Conservation (phyloP, 2,329 filamentous ascomycete genomes). For the Fusarium robinianum region DNA sequence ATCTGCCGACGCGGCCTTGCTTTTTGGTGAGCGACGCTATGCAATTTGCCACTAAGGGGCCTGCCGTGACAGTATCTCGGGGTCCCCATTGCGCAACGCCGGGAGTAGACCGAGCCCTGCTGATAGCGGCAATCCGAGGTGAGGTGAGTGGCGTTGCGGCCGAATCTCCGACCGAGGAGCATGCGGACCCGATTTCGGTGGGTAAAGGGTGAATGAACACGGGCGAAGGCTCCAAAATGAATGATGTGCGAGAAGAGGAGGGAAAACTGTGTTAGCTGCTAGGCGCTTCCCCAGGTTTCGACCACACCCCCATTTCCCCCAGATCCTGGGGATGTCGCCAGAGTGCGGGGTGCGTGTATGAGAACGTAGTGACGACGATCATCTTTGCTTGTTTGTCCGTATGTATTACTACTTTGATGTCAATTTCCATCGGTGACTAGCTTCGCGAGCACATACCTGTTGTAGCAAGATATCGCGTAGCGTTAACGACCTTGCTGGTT, state of each 20-base stretch:
- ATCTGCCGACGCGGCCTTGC: constrained; percentile 24
- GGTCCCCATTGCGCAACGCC: constrained; percentile 8
- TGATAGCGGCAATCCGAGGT: constrained; percentile 17
- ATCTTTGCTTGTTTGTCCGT: constrained; percentile 21
- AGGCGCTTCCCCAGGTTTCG: constrained; percentile 23
- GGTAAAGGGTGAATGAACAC: not conserved
- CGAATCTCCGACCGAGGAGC: constrained; percentile 7
- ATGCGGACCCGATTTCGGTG: constrained; percentile 26
- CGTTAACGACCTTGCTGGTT: too few species aligned
- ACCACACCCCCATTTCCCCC: constrained; percentile 25
- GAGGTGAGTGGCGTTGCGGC: constrained; percentile 7
- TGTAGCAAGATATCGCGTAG: too few species aligned
- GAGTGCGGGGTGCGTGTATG: constrained; percentile 18
- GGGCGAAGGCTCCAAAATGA: constrained; percentile 1
- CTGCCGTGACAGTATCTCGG: too few species aligned
- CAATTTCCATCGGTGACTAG: too few species aligned
- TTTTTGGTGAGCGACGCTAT: constrained; percentile 5
- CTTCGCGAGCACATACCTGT: too few species aligned
- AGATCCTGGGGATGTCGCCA: constrained; percentile 19
- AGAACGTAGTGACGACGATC: constrained; percentile 11
- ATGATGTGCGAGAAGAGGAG: not conserved
- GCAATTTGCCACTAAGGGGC: constrained; percentile 1
- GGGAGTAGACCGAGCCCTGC: constrained; percentile 13
- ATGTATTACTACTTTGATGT: too few species aligned
- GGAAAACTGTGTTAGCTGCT: not conserved